Evolutionary conservation across 1,284 basidiomycete genomes (phyloP).

Genomic region (Ganoderma multipileum): DNA sequence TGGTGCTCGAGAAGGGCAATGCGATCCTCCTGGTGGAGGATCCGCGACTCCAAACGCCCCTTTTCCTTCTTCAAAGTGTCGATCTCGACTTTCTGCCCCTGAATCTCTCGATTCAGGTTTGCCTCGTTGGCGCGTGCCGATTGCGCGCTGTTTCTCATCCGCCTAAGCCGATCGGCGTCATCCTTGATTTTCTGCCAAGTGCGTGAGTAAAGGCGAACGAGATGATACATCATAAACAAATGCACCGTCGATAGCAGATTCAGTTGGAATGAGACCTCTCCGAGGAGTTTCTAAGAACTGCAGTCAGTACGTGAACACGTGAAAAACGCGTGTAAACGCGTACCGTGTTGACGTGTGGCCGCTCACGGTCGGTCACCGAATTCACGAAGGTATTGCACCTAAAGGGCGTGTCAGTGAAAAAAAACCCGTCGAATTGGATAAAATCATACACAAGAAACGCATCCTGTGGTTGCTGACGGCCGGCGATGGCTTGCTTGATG

Average conservation of each 20-base stretch:
- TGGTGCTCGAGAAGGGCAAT: slow-evolving; percentile 18
- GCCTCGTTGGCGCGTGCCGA: slow-evolving; percentile 3
- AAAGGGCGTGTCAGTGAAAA: neutral
- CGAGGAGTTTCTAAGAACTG: slow-evolving; percentile 16
- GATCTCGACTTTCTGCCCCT: slow-evolving; percentile 10
- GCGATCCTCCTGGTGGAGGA: slow-evolving; percentile 11
- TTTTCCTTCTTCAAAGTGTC: slow-evolving; percentile 16
- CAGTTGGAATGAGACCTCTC: slow-evolving; percentile 25
- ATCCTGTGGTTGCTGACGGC: slow-evolving; percentile 17
- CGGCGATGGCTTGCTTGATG: slow-evolving; percentile 22
- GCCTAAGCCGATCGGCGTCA: slow-evolving; percentile 10
- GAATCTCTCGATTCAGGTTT: neutral
- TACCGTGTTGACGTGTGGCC: slow-evolving; percentile 24
- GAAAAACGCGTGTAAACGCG: neutral
- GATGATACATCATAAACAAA: neutral
- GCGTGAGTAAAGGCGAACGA: neutral
- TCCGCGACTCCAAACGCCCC: neutral
- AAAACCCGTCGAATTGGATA: too few species aligned
- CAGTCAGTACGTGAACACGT: neutral
- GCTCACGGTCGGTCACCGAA: slow-evolving; percentile 26
- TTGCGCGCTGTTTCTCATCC: slow-evolving; percentile 9
- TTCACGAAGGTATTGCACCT: slow-evolving; percentile 32
- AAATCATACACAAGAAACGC: slow-evolving; percentile 21
- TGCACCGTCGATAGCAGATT: slow-evolving; percentile 21
- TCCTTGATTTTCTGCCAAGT: slow-evolving; percentile 9